These are phyloP conservation scores for Penicillium diatomitis DNA, from an alignment of 495 filamentous ascomycete genomes.

Conservation along the genomic window DNA sequence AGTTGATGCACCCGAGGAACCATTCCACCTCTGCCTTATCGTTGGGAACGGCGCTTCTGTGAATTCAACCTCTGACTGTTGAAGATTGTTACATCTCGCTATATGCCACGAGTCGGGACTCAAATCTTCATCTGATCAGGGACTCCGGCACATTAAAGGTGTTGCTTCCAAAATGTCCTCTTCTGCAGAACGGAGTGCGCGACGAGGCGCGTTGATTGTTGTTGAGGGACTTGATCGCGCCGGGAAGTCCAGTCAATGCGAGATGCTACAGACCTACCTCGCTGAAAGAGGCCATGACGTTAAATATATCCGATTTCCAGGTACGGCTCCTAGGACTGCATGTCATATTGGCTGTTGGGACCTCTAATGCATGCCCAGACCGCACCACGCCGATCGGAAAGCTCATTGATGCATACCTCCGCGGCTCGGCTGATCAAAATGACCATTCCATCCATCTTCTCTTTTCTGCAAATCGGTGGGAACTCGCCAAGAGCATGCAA, in stretches of 20 bases:
- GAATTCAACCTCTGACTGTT: too few species aligned
- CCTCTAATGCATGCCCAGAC: constrained; percentile 40
- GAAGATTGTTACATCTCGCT: too few species aligned
- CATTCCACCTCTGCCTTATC: background rate
- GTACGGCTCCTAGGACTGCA: constrained; percentile 36
- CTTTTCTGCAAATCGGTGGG: constrained; percentile 96
- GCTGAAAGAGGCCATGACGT: constrained; percentile 52
- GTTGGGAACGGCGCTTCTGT: background rate
- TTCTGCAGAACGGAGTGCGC: constrained; percentile 7
- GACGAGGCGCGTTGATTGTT: constrained; percentile 70
- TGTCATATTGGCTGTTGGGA: constrained; percentile 4
- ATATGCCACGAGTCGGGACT: too few species aligned
- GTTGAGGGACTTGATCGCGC: constrained; percentile 92
- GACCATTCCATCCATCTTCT: constrained; percentile 92
- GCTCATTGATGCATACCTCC: constrained; percentile 83
- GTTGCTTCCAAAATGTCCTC: constrained; percentile 10
- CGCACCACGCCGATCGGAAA: constrained; percentile 80
- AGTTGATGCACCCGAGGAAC: constrained; percentile 5
- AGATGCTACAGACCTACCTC: constrained; percentile 56
- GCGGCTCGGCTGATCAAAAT: constrained; percentile 61
- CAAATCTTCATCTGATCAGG: too few species aligned
- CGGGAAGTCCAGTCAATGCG: constrained; percentile 92
- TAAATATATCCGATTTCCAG: constrained; percentile 77
- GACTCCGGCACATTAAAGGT: too few species aligned
- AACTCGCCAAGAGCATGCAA: constrained; percentile 59